These are phyloP conservation scores for Paramecium primaurelia DNA, from an alignment of 73 alveolate genomes.

Conservation along the genomic window DNA sequence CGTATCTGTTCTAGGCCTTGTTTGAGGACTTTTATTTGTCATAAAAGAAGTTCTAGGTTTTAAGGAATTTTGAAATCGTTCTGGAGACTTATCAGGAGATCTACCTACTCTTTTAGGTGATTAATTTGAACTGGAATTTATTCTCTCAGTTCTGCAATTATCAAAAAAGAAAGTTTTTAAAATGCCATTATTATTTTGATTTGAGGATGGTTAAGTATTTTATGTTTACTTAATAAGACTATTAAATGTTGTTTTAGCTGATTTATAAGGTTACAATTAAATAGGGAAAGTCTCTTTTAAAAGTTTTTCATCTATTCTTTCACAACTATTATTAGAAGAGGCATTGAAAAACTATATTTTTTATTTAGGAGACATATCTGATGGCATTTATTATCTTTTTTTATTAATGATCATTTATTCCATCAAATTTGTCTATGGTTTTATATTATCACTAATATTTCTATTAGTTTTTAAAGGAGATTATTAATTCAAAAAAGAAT, in stretches of 20 bases:
- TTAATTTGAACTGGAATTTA: not conserved
- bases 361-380: constrained; percentile 16
- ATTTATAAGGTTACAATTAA: constrained; percentile 14
- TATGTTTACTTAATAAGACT: not conserved
- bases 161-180: constrained; percentile 22
- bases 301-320: not conserved
- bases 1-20: constrained; percentile 15
- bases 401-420: constrained; percentile 8
- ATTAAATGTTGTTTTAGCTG: not conserved
- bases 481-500: not conserved
- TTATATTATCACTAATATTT: constrained; percentile 33
- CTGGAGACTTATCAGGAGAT: constrained; percentile 26
- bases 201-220: not conserved
- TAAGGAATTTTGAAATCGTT: not conserved
- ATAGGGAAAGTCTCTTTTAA: not conserved
- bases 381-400: constrained; percentile 8
- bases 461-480: constrained; percentile 34
- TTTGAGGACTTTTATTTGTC: constrained; percentile 16
- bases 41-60: not conserved
- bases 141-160: constrained; percentile 9
- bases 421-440: constrained; percentile 12
- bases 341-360: not conserved
- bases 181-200: not conserved
- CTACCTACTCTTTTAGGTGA: not conserved
- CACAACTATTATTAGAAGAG: not conserved